phyloP scores from a whole-genome alignment of 345 rosid species.

The Alliaria petiolata region DNA sequence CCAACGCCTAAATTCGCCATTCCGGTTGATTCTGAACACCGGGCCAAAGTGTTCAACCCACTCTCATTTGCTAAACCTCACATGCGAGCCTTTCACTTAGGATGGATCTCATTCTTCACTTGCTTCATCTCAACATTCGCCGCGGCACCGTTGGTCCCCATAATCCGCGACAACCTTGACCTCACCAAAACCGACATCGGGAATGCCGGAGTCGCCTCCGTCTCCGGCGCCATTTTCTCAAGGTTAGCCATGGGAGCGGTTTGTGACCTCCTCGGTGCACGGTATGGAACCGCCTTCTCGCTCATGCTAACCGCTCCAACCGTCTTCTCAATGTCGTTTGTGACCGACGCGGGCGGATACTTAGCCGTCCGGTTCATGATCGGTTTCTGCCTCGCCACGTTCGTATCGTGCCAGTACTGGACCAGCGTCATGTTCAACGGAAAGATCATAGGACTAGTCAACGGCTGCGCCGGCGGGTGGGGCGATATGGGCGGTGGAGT shows the following conservation, averaged over 20 bases:
- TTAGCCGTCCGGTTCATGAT: slow-evolving; percentile 77
- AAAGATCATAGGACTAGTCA: slow-evolving; percentile 73
- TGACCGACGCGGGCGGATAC: slow-evolving; percentile 52
- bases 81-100: slow-evolving; percentile 81
- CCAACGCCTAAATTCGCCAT: slow-evolving; percentile 52
- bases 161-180: slow-evolving; percentile 77
- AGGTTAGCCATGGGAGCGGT: slow-evolving; percentile 79
- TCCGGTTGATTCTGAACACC: slow-evolving; percentile 83
- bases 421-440: slow-evolving; percentile 85
- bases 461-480: slow-evolving; percentile 85
- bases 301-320: slow-evolving; percentile 72
- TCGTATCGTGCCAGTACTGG: slow-evolving; percentile 88
- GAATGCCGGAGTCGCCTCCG: slow-evolving; percentile 84
- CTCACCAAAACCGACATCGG: slow-evolving; percentile 62
- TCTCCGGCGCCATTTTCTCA: slow-evolving; percentile 75
- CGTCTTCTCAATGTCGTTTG: slow-evolving; percentile 77
- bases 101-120: slow-evolving; percentile 85
- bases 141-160: slow-evolving; percentile 77
- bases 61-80: slow-evolving; percentile 72
- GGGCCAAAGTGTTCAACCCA: slow-evolving; percentile 60
- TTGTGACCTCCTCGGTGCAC: slow-evolving; percentile 70
- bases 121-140: slow-evolving; percentile 87
- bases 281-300: slow-evolving; percentile 69
- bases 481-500: slow-evolving; percentile 89
- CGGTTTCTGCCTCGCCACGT: slow-evolving; percentile 83